Evolutionary conservation across 176 grass and related monocot species (phyloP).

Genomic region (Lolium multiflorum): DNA sequence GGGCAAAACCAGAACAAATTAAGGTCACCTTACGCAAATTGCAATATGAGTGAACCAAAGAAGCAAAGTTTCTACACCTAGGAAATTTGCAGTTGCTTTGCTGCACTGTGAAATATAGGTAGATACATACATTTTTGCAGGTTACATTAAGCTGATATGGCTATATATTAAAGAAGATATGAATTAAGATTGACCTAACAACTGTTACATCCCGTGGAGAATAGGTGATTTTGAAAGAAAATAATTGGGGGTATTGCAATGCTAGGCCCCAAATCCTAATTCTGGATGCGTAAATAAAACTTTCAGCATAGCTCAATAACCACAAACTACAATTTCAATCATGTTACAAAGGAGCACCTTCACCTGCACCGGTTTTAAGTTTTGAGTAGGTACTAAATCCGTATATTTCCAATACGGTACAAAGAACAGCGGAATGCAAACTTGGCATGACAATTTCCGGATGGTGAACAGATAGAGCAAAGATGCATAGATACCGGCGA

Average conservation of each 20-base stretch:
- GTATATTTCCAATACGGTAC: not conserved
- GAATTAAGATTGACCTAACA: no score
- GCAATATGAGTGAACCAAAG: not conserved
- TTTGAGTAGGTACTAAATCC: not conserved
- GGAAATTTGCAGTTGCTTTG: not conserved
- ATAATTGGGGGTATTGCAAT: not conserved
- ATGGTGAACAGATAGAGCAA: not conserved
- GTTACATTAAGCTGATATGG: not conserved
- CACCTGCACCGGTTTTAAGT: not conserved
- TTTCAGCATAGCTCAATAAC: not conserved
- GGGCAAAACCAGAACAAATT: constrained; percentile 19
- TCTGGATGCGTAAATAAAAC: not conserved
- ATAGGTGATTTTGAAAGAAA: not conserved
- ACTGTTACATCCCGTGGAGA: not conserved
- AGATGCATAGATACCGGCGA: constrained; percentile 57
- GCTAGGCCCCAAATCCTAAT: not conserved
- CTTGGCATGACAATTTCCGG: not conserved
- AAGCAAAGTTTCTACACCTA: not conserved
- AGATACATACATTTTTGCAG: not conserved
- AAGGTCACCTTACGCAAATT: constrained; percentile 1
- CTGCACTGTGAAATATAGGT: not conserved
- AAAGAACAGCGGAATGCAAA: not conserved
- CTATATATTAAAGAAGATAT: not conserved
- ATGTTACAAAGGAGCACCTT: not conserved
- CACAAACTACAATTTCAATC: not conserved